Base-by-base conservation (phyloP, 306 rosid genomes). In the Lupinus albus region DNA sequence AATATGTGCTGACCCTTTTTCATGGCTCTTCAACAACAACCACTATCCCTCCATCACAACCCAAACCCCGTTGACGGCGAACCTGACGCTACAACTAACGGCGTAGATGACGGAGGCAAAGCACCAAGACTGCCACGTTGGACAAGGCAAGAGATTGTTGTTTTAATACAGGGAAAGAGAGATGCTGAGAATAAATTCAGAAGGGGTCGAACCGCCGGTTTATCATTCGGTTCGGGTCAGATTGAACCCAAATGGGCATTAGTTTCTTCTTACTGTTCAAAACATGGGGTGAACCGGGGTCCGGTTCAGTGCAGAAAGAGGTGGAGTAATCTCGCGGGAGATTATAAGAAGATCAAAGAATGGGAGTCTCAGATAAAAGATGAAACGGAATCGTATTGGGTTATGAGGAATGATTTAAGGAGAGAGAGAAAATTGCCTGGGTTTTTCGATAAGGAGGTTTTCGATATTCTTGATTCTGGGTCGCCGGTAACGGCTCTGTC, bases 281-380 rank as follows among this genome's bases (percentile, higher is more conserved):
- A 81, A 63, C 92, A 89, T 20, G 96, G 90, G 28, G 96, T 89
- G 55, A 89, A 84, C 86, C 76, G 92, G 12, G 96, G 89, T 15
- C 92, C 96, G 18, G 90, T 89, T 10, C 96, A 89, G 92, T 89
- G 92, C 82, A 85, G 96, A 30, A 89, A 89, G 81, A 54, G 96
- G 75, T 89, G 96, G 96, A 89, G 96, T 67, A 89, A 89, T 74
- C 77, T 89, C 79, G 89, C 92, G 14, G 92, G 96, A 20, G 96
- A 89, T 58, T 89, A 70, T 50, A 89, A 89, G 81, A 89, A 89
- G 83, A 89, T 89, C 65, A 86, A 85, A 61, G 92, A 89, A 69
- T 89, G 96, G 92, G 96, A 86, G 68, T 76, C 82, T 39, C 86
- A 76, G 61, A 75, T 75, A 76, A 82, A 81, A 59, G 91, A 88